These are phyloP conservation scores for Suillus discolor DNA, from an alignment of 768 basidiomycete genomes.

Conservation along the genomic window DNA sequence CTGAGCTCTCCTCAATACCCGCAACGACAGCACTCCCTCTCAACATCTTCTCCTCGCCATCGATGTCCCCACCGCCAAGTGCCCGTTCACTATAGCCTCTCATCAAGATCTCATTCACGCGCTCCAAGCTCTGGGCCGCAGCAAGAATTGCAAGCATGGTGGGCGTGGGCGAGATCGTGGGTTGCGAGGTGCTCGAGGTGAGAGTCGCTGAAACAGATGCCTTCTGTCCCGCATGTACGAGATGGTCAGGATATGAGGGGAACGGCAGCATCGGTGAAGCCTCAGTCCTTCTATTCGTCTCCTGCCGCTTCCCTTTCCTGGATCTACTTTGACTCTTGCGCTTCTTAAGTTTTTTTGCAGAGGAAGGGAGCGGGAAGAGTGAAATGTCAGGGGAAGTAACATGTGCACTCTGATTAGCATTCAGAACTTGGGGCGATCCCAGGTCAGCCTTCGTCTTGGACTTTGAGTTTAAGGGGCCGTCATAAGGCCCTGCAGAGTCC, in stretches of 20 bases:
- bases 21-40: background rate
- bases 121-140: conserved; percentile 26
- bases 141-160: conserved; percentile 25
- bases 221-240: conserved; percentile 13
- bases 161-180: conserved; percentile 24
- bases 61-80: background rate
- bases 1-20: background rate
- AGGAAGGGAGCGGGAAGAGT: conserved; percentile 24
- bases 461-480: background rate
- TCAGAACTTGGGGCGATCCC: background rate
- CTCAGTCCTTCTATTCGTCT: background rate
- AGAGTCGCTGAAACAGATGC: conserved; percentile 7
- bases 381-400: conserved; percentile 16
- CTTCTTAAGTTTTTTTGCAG: conserved; percentile 10
- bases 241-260: conserved; percentile 23
- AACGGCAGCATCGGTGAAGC: conserved; percentile 22
- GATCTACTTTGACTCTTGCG: conserved; percentile 11
- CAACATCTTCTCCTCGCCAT: conserved; percentile 11
- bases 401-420: background rate
- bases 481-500: background rate
- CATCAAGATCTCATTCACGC: conserved; percentile 40
- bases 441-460: background rate
- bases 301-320: background rate
- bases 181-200: conserved; percentile 10
- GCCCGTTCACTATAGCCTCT: conserved; percentile 32